Evolutionary conservation across 441 rosid genomes (phyloP), one percentile per base, ranked within the genome.

Genomic region (Pelargonium fulgidum): DNA sequence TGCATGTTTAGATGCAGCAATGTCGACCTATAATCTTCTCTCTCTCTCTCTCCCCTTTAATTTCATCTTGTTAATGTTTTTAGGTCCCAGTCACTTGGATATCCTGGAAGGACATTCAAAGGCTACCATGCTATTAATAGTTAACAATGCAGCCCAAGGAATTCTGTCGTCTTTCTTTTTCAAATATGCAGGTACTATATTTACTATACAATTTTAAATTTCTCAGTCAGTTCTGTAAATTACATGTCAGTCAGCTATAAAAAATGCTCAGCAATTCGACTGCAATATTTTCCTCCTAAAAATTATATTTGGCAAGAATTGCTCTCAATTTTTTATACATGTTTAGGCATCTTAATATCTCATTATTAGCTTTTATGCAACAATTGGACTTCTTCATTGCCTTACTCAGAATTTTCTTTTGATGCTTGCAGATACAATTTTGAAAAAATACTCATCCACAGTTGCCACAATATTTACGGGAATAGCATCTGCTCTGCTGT

Each of bases 381-480:
- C 16, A 14, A 50, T n/a, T 14, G 58, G 8, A 48, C 26, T 42
- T 42, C 56, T 66, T 12, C 67, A 72, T 69, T 68, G 19, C 4
- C 12, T 50, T 50, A 82, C 36, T 50, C 13, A 39, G 29, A 65
- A 4, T 62, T 16, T 72, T 3, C 58, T 3, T 76, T 81, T 73
- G 70, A 61, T 86, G 67, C 72, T 64, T 84, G 73, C 87, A 93
- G 99, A 93, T 83, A 90, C 99, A 74, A 93, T 93, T 72, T 82
- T 93, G 88, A 93, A 93, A 91, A 93, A 93, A 82, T 93, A 93
- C 83, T 93, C 99, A 19, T 93, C 99, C 4, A 90, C 99, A 63
- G 96, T 93, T 41, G 99, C 99, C 33, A 93, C 99, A 58, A 93
- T 93, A 81, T 93, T 93, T 85, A 93, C 97, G 0, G 99, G 99